Conservation (phyloP, 768 basidiomycete species). For the Trametes cinnabarina region DNA sequence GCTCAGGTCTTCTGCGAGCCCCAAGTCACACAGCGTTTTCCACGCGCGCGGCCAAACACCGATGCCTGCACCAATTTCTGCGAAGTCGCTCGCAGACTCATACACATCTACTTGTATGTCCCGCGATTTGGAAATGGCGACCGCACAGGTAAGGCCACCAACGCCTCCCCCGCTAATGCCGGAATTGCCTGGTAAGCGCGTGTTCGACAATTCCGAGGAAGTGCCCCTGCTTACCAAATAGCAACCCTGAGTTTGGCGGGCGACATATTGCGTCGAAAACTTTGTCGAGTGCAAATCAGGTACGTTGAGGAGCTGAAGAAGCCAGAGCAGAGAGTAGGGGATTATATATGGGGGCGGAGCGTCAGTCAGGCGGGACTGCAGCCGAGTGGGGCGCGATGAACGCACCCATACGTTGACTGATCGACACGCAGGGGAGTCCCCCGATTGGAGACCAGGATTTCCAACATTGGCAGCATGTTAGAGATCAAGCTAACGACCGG, state of each 20-base stretch:
- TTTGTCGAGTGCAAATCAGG: constrained; percentile 2
- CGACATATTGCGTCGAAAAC: background rate
- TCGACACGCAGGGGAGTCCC: background rate
- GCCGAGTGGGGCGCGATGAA: constrained; percentile 8
- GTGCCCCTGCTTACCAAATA: constrained; percentile 57
- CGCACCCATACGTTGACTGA: background rate
- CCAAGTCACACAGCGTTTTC: constrained; percentile 27
- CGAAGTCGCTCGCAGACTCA: constrained; percentile 30
- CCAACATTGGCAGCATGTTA: background rate
- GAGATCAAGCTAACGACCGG: background rate
- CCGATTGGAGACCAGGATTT: background rate
- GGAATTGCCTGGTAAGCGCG: constrained; percentile 1
- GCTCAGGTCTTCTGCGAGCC: constrained; percentile 28
- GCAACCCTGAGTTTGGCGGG: constrained; percentile 46
- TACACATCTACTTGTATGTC: constrained; percentile 34
- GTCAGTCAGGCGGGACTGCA: background rate
- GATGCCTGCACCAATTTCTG: constrained; percentile 34
- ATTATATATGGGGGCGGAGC: background rate
- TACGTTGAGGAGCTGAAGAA: constrained; percentile 2
- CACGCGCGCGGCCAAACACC: constrained; percentile 38
- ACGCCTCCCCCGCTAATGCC: constrained; percentile 31
- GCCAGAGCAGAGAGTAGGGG: background rate
- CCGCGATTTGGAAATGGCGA: constrained; percentile 26
- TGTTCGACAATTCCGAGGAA: too few relatives aligned
- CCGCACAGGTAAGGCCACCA: constrained; percentile 30